Conservation (phyloP, 805 yeast species). For the Lipomyces orientalis region DNA sequence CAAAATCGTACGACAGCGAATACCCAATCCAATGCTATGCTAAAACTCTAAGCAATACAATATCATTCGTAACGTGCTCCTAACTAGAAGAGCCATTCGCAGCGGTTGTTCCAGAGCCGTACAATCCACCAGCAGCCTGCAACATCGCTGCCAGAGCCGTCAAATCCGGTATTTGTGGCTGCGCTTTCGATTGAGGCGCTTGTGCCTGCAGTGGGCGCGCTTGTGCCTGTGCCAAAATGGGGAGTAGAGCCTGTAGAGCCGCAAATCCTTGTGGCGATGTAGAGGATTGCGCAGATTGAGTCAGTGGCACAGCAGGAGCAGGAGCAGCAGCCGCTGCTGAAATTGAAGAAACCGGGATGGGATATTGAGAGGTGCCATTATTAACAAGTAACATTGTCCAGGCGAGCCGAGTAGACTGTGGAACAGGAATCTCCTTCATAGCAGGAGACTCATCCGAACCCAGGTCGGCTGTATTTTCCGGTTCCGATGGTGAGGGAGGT, state of each 20-base stretch:
- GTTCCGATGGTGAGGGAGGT: slow-evolving; percentile 41
- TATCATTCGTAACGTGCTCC: neutral
- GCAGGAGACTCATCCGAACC: slow-evolving; percentile 2
- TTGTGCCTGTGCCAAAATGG: slow-evolving; percentile 17
- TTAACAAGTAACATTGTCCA: slow-evolving; percentile 17
- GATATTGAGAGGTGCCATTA: neutral
- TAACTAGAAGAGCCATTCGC: neutral
- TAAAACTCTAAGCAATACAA: neutral
- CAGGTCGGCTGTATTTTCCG: slow-evolving; percentile 32
- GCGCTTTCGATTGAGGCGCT: slow-evolving; percentile 8
- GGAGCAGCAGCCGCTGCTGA: neutral
- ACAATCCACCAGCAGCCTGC: slow-evolving; percentile 22
- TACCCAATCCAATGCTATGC: neutral
- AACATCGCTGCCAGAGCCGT: slow-evolving; percentile 30
- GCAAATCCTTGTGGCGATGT: slow-evolving; percentile 8
- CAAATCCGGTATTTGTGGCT: neutral
- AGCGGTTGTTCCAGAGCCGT: neutral
- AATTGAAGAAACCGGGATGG: neutral
- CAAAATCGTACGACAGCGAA: neutral
- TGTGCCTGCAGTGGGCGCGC: neutral
- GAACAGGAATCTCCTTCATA: slow-evolving; percentile 24
- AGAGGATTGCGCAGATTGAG: neutral
- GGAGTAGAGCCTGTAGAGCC: slow-evolving; percentile 22
- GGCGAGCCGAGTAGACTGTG: slow-evolving; percentile 10
- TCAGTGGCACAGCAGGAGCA: neutral